Evolutionary conservation across 2,329 filamentous ascomycete species (phyloP), one percentile per base, ranked within the genome.

Genomic region (Fusarium sp.): DNA sequence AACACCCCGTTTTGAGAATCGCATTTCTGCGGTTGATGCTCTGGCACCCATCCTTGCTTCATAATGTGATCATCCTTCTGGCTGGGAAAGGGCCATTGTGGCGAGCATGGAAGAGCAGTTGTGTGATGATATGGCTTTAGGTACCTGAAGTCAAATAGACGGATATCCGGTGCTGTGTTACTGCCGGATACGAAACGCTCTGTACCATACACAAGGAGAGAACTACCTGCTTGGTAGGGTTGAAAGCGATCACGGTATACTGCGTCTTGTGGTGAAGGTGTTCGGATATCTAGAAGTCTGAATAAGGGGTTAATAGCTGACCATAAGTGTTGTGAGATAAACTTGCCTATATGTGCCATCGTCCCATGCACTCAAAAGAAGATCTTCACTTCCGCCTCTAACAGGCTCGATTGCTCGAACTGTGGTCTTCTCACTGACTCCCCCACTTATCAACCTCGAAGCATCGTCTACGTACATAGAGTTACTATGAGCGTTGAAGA

Each of bases 141-240:
- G 80, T 85, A 86, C 16, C 88, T 86, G 61, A 88, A 87, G 80
- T 90, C 88, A 66, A 89, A 89, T 37, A 89, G 78, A 59, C 87
- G 86, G 61, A 90, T 69, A 15, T 82, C 81, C 1, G 84, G 80
- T 8, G 81, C 81, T 21, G 81, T 80, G 40, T 84, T 85, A 72
- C 84, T 86, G 6, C 87, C 88, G 0, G 83, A 83, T 8, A 89
- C 76, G 65, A 90, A 90, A 18, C 86, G 82, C 54, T 88, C 85
- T 3, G 82, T 81, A 40, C 87, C 87, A 60, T 86, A 86, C 2
- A 86, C 82, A 6, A 89, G 80, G 3, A 90, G 81, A 0, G 86
- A 82, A 65, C 86, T 86, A 33, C 84, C 82, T 19, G 83, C 79
- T 35, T 85, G 82, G 65, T 82, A 82, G 0, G 87, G 82, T 64